Conservation (phyloP, 2,329 filamentous ascomycete genomes). For the Penicillium occitanis region DNA sequence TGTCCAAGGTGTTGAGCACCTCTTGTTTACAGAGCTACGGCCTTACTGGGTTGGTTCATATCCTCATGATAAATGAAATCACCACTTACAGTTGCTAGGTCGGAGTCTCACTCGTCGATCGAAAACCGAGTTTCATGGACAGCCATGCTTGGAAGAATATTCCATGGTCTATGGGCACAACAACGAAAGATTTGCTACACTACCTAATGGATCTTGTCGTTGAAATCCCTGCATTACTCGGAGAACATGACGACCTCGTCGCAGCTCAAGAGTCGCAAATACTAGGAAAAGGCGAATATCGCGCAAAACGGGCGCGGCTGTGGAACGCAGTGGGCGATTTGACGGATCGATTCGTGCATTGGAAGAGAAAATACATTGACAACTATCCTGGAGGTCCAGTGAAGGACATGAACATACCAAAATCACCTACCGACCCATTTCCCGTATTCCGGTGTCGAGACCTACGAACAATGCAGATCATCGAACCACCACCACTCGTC, state of each 20-base stretch:
- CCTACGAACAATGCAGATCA: slow-evolving; percentile 34
- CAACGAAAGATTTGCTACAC: slow-evolving; percentile 39
- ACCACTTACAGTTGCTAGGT: slow-evolving; percentile 25
- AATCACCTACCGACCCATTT: slow-evolving; percentile 29
- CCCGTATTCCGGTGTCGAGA: slow-evolving; percentile 37
- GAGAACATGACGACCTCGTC: slow-evolving; percentile 34
- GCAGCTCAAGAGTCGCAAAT: slow-evolving; percentile 26
- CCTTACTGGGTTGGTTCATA: slow-evolving; percentile 38
- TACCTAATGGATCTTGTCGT: slow-evolving; percentile 39
- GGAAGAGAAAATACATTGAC: slow-evolving; percentile 36
- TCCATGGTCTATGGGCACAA: slow-evolving; percentile 40
- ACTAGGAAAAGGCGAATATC: slow-evolving; percentile 33
- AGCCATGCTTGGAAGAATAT: slow-evolving; percentile 41
- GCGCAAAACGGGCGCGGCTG: slow-evolving; percentile 34
- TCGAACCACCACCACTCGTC: slow-evolving; percentile 32
- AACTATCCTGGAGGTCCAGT: slow-evolving; percentile 33
- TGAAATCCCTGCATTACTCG: slow-evolving; percentile 35
- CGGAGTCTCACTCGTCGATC: slow-evolving; percentile 32
- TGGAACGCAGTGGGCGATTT: slow-evolving; percentile 39
- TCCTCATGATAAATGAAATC: not conserved
- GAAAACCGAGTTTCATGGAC: slow-evolving; percentile 38
- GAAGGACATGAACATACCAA: slow-evolving; percentile 28
- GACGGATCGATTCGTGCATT: slow-evolving; percentile 32
- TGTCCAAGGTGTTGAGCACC: slow-evolving; percentile 42
- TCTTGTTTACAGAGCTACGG: slow-evolving; percentile 40